Percentiles rank a stretch among this genome's conserved stretches.
Evolutionary conservation across 441 rosid species (phyloP).

Genomic region (Pelargonium australe): DNA sequence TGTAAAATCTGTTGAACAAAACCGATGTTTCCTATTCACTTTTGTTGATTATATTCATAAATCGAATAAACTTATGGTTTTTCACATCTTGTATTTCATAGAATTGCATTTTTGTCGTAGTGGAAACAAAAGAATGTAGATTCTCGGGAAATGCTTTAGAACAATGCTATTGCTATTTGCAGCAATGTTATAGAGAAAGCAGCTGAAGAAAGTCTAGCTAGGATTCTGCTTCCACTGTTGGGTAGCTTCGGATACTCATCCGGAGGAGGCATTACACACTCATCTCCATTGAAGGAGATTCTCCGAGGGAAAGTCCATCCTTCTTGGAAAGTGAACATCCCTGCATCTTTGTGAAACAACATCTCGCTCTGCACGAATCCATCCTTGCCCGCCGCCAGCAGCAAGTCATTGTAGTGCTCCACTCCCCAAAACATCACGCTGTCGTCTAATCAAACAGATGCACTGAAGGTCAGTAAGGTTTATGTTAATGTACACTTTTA

Average conservation of each 20-base stretch:
- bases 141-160: too few relatives aligned
- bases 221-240: constrained; percentile 9
- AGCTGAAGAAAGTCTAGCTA: background rate
- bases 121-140: too few relatives aligned
- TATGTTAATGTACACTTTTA: too few relatives aligned
- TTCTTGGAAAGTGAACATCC: constrained; percentile 49
- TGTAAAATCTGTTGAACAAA: constrained; percentile 7
- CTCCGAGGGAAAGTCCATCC: constrained; percentile 92
- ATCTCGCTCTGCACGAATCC: constrained; percentile 76
- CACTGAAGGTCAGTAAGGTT: background rate
- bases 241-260: constrained; percentile 72
- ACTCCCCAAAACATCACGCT: constrained; percentile 86
- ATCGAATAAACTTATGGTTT: background rate
- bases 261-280: constrained; percentile 85
- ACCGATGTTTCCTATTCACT: background rate
- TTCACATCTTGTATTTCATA: background rate
- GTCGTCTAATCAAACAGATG: constrained; percentile 39
- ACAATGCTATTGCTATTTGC: background rate
- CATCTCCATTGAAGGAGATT: constrained; percentile 72
- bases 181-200: background rate
- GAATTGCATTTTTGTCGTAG: too few relatives aligned
- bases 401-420: constrained; percentile 53
- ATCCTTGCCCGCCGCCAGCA: constrained; percentile 49
- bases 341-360: constrained; percentile 50
- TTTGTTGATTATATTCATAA: background rate